Conservation (phyloP, 768 basidiomycete genomes). For the Russula griseocarnosa region DNA sequence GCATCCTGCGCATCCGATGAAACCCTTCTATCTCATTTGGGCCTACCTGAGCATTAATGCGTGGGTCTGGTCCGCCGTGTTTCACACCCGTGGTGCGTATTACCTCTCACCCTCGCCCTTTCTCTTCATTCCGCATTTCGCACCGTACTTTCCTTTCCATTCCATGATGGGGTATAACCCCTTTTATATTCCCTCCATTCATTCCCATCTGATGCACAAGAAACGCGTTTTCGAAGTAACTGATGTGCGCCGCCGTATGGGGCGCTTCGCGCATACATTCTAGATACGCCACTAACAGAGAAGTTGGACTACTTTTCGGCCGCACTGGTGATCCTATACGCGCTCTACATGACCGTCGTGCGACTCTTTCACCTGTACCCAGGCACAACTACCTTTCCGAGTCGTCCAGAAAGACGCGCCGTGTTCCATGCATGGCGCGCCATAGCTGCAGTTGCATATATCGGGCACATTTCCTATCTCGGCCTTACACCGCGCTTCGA, state of each 20-base stretch:
- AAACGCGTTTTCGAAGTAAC: constrained; percentile 9
- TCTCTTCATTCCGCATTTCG: constrained; percentile 14
- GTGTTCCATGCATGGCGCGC: constrained; percentile 43
- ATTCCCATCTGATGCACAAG: constrained; percentile 16
- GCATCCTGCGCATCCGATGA: constrained; percentile 62
- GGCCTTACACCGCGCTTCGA: constrained; percentile 74
- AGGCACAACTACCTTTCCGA: constrained; percentile 28
- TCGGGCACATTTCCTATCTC: constrained; percentile 77
- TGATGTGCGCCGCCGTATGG: constrained; percentile 16
- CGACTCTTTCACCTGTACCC: constrained; percentile 76
- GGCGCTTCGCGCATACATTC: constrained; percentile 33
- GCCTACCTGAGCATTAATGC: constrained; percentile 75
- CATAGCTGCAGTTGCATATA: constrained; percentile 52
- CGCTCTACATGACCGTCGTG: constrained; percentile 71
- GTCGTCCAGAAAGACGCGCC: constrained; percentile 18
- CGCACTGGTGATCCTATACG: constrained; percentile 74
- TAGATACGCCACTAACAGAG: constrained; percentile 81
- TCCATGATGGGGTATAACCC: background rate
- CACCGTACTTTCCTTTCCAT: too few species aligned
- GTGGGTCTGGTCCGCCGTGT: constrained; percentile 89
- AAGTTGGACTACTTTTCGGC: constrained; percentile 95
- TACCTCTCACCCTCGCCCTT: background rate
- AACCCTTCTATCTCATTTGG: constrained; percentile 60
- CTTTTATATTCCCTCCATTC: background rate
- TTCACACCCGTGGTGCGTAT: constrained; percentile 82